Evolutionary conservation across 2,329 filamentous ascomycete species (phyloP).

Genomic region (Tolypocladium endophyticum): DNA sequence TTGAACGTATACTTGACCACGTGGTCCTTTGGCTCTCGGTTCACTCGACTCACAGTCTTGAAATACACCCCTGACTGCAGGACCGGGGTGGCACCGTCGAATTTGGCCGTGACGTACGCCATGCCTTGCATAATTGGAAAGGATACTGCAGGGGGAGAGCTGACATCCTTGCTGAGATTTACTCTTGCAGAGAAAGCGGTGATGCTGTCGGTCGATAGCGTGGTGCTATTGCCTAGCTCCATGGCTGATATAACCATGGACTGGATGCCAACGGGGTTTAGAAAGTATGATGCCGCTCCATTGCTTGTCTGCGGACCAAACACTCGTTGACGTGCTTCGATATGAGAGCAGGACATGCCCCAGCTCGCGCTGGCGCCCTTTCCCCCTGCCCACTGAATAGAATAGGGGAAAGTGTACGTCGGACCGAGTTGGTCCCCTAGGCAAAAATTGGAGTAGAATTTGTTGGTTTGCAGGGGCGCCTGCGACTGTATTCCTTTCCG

Average conservation of each 20-base stretch:
- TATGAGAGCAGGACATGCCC: constrained; percentile 69
- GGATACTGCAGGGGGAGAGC: constrained; percentile 49
- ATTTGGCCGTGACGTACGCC: constrained; percentile 73
- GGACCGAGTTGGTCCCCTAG: constrained; percentile 60
- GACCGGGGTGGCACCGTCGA: constrained; percentile 57
- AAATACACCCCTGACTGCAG: constrained; percentile 71
- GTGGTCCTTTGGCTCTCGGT: constrained; percentile 46
- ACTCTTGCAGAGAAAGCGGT: constrained; percentile 55
- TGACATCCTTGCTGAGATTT: constrained; percentile 48
- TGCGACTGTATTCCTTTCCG: constrained; percentile 37
- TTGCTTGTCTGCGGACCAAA: constrained; percentile 48
- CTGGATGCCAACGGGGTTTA: constrained; percentile 74
- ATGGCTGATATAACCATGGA: constrained; percentile 69
- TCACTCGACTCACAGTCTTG: constrained; percentile 49
- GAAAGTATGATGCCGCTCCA: constrained; percentile 59
- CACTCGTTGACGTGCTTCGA: constrained; percentile 55
- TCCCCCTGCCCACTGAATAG: constrained; percentile 57
- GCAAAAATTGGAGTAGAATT: constrained; percentile 74
- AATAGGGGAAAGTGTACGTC: constrained; percentile 68
- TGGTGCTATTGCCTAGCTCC: constrained; percentile 55
- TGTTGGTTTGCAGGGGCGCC: constrained; percentile 60
- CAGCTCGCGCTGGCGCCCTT: constrained; percentile 54
- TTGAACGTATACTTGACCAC: constrained; percentile 67
- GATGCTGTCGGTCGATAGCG: constrained; percentile 40
- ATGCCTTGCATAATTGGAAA: constrained; percentile 86